These are phyloP conservation scores for Rosellinia necatrix DNA, from an alignment of 2,329 filamentous ascomycete species.

Conservation along the genomic window DNA sequence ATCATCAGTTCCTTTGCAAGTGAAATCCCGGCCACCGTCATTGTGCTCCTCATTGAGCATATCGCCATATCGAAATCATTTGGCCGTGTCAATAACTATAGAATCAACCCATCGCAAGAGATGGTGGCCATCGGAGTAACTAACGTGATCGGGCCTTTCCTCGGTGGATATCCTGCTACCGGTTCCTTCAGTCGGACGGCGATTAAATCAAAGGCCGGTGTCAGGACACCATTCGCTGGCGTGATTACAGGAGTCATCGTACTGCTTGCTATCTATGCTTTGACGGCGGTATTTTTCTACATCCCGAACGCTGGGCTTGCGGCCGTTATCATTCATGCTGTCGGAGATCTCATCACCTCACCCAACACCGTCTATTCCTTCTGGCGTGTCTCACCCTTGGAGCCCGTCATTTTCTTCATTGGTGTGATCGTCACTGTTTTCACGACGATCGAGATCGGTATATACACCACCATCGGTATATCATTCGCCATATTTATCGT, in stretches of 20 bases:
- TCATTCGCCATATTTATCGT: conserved; percentile 81
- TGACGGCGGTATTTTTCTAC: conserved; percentile 90
- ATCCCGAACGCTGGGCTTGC: conserved; percentile 82
- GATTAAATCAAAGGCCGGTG: conserved; percentile 96
- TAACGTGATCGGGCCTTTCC: conserved; percentile 87
- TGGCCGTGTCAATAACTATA: conserved; percentile 93
- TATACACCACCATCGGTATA: conserved; percentile 82
- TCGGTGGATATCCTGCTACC: conserved; percentile 89
- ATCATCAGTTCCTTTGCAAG: conserved; percentile 71
- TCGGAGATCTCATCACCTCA: conserved; percentile 87
- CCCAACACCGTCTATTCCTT: conserved; percentile 94
- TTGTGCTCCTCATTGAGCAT: conserved; percentile 95
- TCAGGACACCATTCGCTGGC: conserved; percentile 87
- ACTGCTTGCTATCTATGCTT: conserved; percentile 84
- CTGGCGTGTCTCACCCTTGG: conserved; percentile 89
- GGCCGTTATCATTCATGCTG: conserved; percentile 94
- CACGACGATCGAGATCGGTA: conserved; percentile 84
- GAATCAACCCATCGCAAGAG: conserved; percentile 93
- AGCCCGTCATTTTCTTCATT: conserved; percentile 90
- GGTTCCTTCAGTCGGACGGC: conserved; percentile 96
- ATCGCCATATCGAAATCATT: conserved; percentile 98
- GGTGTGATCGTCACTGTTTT: conserved; percentile 92
- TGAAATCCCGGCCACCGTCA: conserved; percentile 82
- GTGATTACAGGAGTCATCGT: conserved; percentile 86
- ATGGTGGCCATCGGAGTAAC: conserved; percentile 91